A percentile compares a stretch with the other conserved stretches of the same genome.
phyloP scores from a whole-genome alignment of 2,329 filamentous ascomycete genomes.

The Ophiostoma pallidulum region DNA sequence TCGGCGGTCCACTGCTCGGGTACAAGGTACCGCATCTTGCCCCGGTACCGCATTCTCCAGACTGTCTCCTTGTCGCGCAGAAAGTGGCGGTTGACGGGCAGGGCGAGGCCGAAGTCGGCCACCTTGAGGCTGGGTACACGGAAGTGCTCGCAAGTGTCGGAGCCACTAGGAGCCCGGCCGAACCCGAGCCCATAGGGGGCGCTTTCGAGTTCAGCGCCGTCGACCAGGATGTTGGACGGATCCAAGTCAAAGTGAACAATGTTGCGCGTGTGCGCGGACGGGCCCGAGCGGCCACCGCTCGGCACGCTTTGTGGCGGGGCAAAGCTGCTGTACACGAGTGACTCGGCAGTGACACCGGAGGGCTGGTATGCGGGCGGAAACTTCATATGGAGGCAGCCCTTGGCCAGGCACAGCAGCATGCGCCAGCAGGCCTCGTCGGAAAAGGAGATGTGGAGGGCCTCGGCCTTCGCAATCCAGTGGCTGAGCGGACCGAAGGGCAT shows the following conservation, averaged over 20 bases:
- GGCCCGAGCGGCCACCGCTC: not conserved
- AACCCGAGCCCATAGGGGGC: no score
- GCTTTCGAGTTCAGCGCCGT: not conserved
- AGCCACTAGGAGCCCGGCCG: no score
- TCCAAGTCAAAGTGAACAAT: conserved; percentile 18
- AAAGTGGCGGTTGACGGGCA: not conserved
- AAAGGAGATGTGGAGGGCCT: not conserved
- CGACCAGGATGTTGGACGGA: conserved; percentile 16
- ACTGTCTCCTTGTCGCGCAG: not conserved
- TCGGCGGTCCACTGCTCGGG: conserved; percentile 17
- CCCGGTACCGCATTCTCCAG: conserved; percentile 4
- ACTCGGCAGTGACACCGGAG: not conserved
- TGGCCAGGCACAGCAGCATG: conserved; percentile 15
- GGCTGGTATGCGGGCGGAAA: conserved; percentile 10
- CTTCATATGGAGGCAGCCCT: conserved; percentile 15
- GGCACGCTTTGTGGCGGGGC: not conserved
- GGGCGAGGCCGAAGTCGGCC: conserved; percentile 13
- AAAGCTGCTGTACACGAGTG: no score
- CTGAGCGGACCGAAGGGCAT: conserved; percentile 5
- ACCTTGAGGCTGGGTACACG: conserved; percentile 10
- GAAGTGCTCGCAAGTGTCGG: not conserved
- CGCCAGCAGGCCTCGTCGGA: conserved; percentile 13
- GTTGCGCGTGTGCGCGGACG: conserved; percentile 8
- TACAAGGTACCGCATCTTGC: conserved; percentile 6
- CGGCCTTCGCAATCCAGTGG: conserved; percentile 9